phyloP scores from a whole-genome alignment of 768 basidiomycete species.

The Inosperma sp. region DNA sequence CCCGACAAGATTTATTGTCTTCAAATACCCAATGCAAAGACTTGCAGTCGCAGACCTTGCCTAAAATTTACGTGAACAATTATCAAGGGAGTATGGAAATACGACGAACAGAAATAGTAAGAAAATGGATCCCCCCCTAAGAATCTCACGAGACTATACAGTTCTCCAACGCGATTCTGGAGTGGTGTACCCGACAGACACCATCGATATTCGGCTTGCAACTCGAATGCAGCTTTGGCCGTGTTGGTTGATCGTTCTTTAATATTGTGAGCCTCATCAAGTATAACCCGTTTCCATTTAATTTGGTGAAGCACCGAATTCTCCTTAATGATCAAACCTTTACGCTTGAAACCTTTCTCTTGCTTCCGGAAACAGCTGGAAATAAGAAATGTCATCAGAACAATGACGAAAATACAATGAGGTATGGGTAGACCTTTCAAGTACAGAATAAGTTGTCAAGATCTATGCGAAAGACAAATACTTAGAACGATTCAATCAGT shows the following conservation, averaged over 20 bases:
- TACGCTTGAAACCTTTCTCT: conserved; percentile 85
- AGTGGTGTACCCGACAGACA: conserved; percentile 95
- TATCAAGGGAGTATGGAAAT: not conserved
- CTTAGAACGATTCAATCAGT: not conserved
- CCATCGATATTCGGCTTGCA: conserved; percentile 80
- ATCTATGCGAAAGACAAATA: conserved; percentile 43
- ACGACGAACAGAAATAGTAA: conserved; percentile 68
- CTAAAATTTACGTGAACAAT: conserved; percentile 31
- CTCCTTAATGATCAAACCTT: conserved; percentile 80
- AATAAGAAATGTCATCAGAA: not conserved
- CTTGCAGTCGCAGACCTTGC: conserved; percentile 91
- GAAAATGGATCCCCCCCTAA: conserved; percentile 91
- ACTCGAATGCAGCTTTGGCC: conserved; percentile 93
- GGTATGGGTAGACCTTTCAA: conserved; percentile 54
- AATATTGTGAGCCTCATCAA: conserved; percentile 98
- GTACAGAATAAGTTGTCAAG: conserved; percentile 80
- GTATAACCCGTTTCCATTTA: conserved; percentile 77
- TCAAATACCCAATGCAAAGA: conserved; percentile 92
- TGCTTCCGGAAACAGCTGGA: conserved; percentile 93
- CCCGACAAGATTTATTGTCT: conserved; percentile 80
- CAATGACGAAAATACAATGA: not conserved
- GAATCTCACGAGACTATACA: conserved; percentile 92
- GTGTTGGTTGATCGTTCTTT: conserved; percentile 94
- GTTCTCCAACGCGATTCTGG: conserved; percentile 97
- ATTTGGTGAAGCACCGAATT: conserved; percentile 80